Conservation (phyloP, 257 asterid genomes). For the Fraxinus cuspidata region DNA sequence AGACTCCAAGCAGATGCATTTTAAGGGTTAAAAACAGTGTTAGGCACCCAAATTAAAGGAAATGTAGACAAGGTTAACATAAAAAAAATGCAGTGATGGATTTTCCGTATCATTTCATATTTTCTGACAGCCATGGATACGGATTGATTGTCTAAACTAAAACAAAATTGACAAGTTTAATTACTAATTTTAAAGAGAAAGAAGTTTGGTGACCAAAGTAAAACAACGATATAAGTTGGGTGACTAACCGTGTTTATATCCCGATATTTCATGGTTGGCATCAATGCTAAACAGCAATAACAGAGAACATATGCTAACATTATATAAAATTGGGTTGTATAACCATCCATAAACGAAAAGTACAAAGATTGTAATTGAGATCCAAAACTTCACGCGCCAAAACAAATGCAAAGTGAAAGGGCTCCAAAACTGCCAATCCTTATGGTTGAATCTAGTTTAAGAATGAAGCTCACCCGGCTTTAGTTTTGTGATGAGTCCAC, state of each 20-base stretch:
- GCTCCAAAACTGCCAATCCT: neutral
- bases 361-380: neutral
- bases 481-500: conserved; percentile 91
- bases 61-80: neutral
- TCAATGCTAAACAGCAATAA: too few species aligned
- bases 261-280: too few species aligned
- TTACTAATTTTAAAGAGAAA: neutral
- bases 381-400: neutral
- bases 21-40: neutral
- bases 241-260: too few species aligned
- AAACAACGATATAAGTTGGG: neutral
- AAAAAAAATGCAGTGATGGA: neutral
- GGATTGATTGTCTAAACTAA: neutral
- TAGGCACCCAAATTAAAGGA: neutral
- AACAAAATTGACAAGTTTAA: neutral
- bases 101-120: too few species aligned
- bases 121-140: neutral
- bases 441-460: neutral
- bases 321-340: neutral
- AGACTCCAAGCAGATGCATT: neutral
- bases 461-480: conserved; percentile 65
- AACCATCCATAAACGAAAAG: neutral
- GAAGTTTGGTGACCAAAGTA: neutral
- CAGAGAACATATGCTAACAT: too few species aligned
- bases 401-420: neutral